Evolutionary conservation across 140 eudicot species (phyloP).

Genomic region (Erigeron philadelphicus): DNA sequence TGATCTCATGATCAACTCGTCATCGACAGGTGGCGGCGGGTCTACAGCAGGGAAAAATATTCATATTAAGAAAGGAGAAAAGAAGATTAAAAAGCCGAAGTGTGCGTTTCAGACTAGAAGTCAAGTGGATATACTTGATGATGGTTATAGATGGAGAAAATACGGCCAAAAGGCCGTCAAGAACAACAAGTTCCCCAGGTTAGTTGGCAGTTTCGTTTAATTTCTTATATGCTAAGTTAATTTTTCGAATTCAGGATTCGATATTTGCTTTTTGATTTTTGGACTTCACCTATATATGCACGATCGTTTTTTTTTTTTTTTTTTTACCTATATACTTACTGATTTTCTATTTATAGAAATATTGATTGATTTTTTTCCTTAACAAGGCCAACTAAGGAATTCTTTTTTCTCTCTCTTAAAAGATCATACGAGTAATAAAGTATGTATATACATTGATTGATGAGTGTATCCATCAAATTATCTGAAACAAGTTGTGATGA

Average conservation of each 20-base stretch:
- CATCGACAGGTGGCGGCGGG: neutral
- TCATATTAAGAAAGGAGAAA: slow-evolving; percentile 33
- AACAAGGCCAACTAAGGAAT: neutral
- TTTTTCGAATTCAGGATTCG: too few relatives aligned
- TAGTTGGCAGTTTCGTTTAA: too few relatives aligned
- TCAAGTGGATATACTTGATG: slow-evolving; percentile 46
- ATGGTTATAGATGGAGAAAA: slow-evolving; percentile 40
- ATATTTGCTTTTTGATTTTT: too few relatives aligned
- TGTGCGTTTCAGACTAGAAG: slow-evolving; percentile 86
- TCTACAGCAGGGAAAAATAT: neutral
- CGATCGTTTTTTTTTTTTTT: neutral
- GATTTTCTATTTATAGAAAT: too few relatives aligned
- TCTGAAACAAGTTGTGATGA: neutral
- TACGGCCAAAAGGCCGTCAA: slow-evolving; percentile 40
- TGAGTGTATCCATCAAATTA: neutral
- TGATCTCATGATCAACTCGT: neutral
- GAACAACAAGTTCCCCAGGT: slow-evolving; percentile 43
- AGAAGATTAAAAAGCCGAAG: slow-evolving; percentile 49
- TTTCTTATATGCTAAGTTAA: too few relatives aligned
- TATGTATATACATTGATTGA: neutral
- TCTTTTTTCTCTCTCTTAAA: neutral
- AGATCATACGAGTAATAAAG: too few relatives aligned
- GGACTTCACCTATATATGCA: too few relatives aligned
- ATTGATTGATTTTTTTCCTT: too few relatives aligned
- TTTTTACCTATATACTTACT: too few relatives aligned